A percentile compares a stretch with the other conserved stretches of the same genome.
Conservation (phyloP, 495 filamentous ascomycete species). For the Beverwykella pulmonaria region DNA sequence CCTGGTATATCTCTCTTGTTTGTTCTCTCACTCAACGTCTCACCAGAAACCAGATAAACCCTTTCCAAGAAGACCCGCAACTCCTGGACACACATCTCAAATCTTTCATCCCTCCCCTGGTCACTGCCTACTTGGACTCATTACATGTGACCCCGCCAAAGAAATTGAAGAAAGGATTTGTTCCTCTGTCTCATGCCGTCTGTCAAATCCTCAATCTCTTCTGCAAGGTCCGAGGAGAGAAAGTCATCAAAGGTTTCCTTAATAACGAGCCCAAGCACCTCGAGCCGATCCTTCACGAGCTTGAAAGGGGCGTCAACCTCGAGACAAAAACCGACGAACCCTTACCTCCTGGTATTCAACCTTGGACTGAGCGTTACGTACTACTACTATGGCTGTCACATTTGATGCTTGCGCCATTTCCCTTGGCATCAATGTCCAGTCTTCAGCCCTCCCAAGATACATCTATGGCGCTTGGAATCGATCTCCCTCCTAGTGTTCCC, state of each 20-base stretch:
- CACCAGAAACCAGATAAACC: conserved; percentile 65
- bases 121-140: conserved; percentile 72
- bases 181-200: conserved; percentile 66
- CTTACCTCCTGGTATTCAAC: conserved; percentile 27
- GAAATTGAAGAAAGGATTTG: conserved; percentile 30
- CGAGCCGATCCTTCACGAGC: conserved; percentile 72
- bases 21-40: conserved; percentile 17
- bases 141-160: conserved; percentile 43
- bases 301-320: conserved; percentile 49
- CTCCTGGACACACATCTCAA: conserved; percentile 88
- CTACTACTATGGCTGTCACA: conserved; percentile 92
- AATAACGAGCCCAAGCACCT: conserved; percentile 84
- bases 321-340: conserved; percentile 1
- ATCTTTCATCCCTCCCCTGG: conserved; percentile 69
- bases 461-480: conserved; percentile 42
- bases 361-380: conserved; percentile 87
- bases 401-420: conserved; percentile 89
- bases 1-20: conserved; percentile 33
- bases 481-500: conserved; percentile 61
- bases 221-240: conserved; percentile 92
- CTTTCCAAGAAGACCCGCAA: conserved; percentile 94
- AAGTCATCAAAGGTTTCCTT: conserved; percentile 86
- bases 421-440: conserved; percentile 81
- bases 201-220: conserved; percentile 82
- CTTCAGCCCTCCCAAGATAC: conserved; percentile 30